Percentiles rank a stretch among this genome's conserved stretches.
phyloP scores from a whole-genome alignment of 2,329 filamentous ascomycete species.

The Aaosphaeria arxii region DNA sequence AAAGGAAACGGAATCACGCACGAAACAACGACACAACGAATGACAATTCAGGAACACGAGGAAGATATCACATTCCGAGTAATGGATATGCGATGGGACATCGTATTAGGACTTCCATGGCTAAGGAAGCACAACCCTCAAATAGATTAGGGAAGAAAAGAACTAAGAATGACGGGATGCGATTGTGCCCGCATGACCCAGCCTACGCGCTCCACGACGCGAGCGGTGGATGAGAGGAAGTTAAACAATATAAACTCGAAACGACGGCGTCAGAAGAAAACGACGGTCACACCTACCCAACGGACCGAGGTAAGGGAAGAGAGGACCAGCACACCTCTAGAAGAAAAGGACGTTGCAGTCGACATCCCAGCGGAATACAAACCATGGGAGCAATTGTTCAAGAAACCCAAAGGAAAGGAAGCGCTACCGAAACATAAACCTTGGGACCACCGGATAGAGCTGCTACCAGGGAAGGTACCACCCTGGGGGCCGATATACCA shows the following conservation, averaged over 20 bases:
- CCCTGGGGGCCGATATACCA: neutral
- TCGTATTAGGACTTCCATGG: neutral
- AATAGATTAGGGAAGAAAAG: neutral
- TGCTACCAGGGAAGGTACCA: neutral
- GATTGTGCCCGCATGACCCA: neutral
- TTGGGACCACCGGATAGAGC: neutral
- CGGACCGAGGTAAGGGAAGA: neutral
- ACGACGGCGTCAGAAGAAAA: neutral
- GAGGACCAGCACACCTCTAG: neutral
- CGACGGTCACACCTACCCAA: neutral
- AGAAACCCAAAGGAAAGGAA: neutral
- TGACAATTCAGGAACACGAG: neutral
- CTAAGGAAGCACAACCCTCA: neutral
- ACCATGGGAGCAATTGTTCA: neutral
- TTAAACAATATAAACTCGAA: neutral
- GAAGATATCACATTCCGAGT: neutral
- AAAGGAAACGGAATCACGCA: neutral
- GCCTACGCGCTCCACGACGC: neutral
- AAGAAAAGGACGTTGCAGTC: too few relatives aligned
- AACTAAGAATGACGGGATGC: neutral
- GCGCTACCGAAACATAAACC: neutral
- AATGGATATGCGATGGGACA: neutral
- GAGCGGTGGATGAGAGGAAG: neutral
- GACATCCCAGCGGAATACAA: neutral
- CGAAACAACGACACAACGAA: neutral